Evolutionary conservation across 176 grass and related monocot genomes (phyloP).

Genomic region (Carex parvula): DNA sequence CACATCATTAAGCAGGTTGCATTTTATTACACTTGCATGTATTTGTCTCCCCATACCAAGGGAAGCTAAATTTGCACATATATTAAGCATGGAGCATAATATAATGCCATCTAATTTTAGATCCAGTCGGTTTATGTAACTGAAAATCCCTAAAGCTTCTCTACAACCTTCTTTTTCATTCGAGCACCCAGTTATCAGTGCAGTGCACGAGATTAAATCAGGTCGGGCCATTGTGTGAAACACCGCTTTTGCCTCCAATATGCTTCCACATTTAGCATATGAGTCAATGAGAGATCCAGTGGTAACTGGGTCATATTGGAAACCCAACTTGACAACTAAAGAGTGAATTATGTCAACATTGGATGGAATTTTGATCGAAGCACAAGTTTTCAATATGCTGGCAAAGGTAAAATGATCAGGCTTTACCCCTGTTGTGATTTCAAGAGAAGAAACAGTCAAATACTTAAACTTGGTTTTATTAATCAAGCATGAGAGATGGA

Average conservation of each 20-base stretch:
- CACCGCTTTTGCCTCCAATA: slow-evolving; percentile 41
- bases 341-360: slow-evolving; percentile 51
- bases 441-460: slow-evolving; percentile 13
- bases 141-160: slow-evolving; percentile 56
- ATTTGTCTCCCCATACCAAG: slow-evolving; percentile 59
- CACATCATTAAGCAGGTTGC: slow-evolving; percentile 38
- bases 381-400: slow-evolving; percentile 54
- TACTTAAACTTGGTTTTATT: not conserved
- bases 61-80: slow-evolving; percentile 60
- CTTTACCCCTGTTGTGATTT: slow-evolving; percentile 36
- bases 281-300: slow-evolving; percentile 61
- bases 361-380: slow-evolving; percentile 25
- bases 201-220: slow-evolving; percentile 61
- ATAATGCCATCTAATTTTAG: slow-evolving; percentile 53
- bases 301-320: slow-evolving; percentile 37
- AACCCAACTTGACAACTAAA: slow-evolving; percentile 62
- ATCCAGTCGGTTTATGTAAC: slow-evolving; percentile 38
- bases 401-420: slow-evolving; percentile 80
- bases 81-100: slow-evolving; percentile 55
- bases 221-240: slow-evolving; percentile 48
- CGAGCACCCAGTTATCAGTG: slow-evolving; percentile 63
- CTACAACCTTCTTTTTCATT: slow-evolving; percentile 40
- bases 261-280: slow-evolving; percentile 62
- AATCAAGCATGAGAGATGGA: not conserved
- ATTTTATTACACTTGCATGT: slow-evolving; percentile 60